Conservation (phyloP, 2,329 filamentous ascomycete genomes). For the Colletotrichum noveboracense region DNA sequence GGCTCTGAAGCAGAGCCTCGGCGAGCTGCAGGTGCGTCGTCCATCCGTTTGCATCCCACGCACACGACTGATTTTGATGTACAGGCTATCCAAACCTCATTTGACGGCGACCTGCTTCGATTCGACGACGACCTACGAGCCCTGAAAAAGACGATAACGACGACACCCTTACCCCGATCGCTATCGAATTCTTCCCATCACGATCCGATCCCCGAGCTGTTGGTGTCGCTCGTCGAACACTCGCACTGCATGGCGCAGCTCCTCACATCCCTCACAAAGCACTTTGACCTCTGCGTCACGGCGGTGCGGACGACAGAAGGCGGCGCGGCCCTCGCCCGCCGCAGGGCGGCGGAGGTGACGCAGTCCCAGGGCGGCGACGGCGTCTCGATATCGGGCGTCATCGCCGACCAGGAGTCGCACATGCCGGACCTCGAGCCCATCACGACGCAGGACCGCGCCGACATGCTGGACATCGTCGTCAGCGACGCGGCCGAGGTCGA, state of each 20-base stretch:
- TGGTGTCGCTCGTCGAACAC: constrained; percentile 72
- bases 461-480: constrained; percentile 83
- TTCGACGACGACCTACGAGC: constrained; percentile 78
- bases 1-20: constrained; percentile 73
- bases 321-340: constrained; percentile 71
- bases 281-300: constrained; percentile 93
- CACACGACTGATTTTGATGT: background rate
- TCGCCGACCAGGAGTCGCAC: constrained; percentile 60
- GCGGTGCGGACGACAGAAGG: constrained; percentile 91
- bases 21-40: constrained; percentile 66
- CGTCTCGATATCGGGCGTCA: constrained; percentile 71
- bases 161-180: constrained; percentile 37
- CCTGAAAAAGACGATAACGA: constrained; percentile 63
- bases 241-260: constrained; percentile 84
- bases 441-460: constrained; percentile 74
- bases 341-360: constrained; percentile 69
- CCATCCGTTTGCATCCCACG: background rate
- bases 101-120: constrained; percentile 75
- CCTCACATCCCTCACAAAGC: constrained; percentile 79
- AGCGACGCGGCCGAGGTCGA: constrained; percentile 73
- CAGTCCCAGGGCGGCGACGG: constrained; percentile 50
- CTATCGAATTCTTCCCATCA: constrained; percentile 40
- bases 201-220: constrained; percentile 54
- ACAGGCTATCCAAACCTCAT: constrained; percentile 69
- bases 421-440: constrained; percentile 68